Percentiles rank a stretch among this genome's conserved stretches.
Evolutionary conservation across 2,329 filamentous ascomycete genomes (phyloP).

Genomic region (Dactylellina parvicollis): DNA sequence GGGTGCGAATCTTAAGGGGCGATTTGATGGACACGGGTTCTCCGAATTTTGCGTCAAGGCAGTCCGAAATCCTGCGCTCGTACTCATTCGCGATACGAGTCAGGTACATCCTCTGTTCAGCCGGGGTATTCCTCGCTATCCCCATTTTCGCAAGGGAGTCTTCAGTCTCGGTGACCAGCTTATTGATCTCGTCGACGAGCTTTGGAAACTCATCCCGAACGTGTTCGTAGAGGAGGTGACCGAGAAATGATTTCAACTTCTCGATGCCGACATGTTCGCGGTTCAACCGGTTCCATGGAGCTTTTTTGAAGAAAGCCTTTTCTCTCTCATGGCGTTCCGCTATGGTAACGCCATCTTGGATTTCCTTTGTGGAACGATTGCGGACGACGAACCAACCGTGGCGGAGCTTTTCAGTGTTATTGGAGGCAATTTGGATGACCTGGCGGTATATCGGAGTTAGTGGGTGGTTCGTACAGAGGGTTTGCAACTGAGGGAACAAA

Average conservation of each 20-base stretch:
- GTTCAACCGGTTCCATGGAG: slow-evolving; percentile 55
- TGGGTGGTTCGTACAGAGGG: too few species aligned
- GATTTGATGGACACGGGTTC: slow-evolving; percentile 59
- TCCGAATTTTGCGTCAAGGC: slow-evolving; percentile 62
- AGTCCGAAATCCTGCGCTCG: slow-evolving; percentile 59
- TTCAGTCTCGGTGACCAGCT: slow-evolving; percentile 58
- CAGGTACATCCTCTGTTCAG: slow-evolving; percentile 61
- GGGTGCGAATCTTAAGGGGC: slow-evolving; percentile 57
- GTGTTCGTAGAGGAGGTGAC: slow-evolving; percentile 62
- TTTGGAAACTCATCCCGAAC: slow-evolving; percentile 65
- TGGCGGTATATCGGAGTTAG: not conserved
- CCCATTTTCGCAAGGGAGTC: slow-evolving; percentile 60
- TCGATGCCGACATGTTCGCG: slow-evolving; percentile 62
- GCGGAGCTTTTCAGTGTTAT: slow-evolving; percentile 44
- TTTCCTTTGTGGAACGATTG: slow-evolving; percentile 58
- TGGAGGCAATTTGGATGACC: slow-evolving; percentile 40
- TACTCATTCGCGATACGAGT: slow-evolving; percentile 62
- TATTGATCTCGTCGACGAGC: slow-evolving; percentile 62
- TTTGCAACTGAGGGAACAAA: too few species aligned
- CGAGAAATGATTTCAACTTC: slow-evolving; percentile 62
- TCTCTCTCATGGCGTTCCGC: slow-evolving; percentile 55
- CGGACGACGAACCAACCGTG: slow-evolving; percentile 58
- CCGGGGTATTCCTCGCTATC: slow-evolving; percentile 59
- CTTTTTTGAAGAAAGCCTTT: slow-evolving; percentile 55
- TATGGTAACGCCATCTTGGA: slow-evolving; percentile 53